Evolutionary conservation across 2,329 filamentous ascomycete species (phyloP), one percentile per base, ranked within the genome.

Genomic region (Cladorrhinum sp.): DNA sequence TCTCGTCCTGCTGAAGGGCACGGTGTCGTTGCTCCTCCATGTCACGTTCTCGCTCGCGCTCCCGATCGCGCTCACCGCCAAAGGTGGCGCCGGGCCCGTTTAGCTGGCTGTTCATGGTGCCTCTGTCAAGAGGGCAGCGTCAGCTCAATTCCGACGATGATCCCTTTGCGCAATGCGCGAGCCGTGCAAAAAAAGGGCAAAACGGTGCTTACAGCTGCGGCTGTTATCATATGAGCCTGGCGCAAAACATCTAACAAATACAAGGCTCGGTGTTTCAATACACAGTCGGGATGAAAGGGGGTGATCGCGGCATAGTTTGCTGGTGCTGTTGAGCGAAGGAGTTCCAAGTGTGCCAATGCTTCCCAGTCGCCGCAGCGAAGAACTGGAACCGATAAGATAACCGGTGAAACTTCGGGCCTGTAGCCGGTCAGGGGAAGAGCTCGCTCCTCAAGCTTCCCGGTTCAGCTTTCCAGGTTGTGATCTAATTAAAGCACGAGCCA

Each of bases 21-120:
- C 78, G 78, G 65, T 79, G 78, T 62, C 79, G 75, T 55, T 74
- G 53, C 20, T 62, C 80, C 75, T 72, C 76, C 74, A 59, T 79
- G 75, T 70, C 77, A 70, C 78, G 41, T 22, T 64, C 78, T 70
- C 76, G 78, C 59, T 81, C 79, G 72, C 78, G 41, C 41, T 64
- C 78, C 70, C 76, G 78, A 59, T 81, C 79, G 72, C 78, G 76
- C 67, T 81, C 78, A 72, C 78, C 81, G 61, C 71, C 74, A 70
- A 69, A 72, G 65, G 72, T 73, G 67, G 72, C 72, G 61, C 71
- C 74, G 70, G 69, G 72, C 65, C 73, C 74, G 67, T 72, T 72
- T 62, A 74, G 75, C 65, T 78, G 77, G 71, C 71, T 78, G 68
- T 81, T 81, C 79, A 81, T 82, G 12, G 55, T 60, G 57, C 50